Evolutionary conservation across 352 stramenopile species (phyloP), one percentile per base, ranked within the genome.

Genomic region (Pythium guiyangense): DNA sequence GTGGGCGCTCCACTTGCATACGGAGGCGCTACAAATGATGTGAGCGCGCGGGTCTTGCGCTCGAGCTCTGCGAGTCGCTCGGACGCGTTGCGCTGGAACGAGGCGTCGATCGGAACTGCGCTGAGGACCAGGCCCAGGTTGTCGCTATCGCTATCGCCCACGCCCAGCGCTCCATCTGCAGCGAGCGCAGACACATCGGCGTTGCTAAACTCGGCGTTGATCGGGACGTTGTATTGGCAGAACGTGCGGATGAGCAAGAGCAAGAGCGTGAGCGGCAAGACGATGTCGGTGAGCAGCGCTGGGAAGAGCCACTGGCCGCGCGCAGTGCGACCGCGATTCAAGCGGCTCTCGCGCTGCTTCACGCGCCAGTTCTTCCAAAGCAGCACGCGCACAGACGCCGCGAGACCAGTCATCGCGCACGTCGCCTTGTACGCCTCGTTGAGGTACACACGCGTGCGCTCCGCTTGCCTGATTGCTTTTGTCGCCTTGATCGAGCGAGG

Each of bases 321-420:
- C 27, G 62, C 70, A 25, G 60, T 47, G 40, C 77, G 72, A 0
- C 46, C 31, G 56, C 70, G 62, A 54, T 90, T 90, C n/a, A 90
- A 67, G 15, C 73, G 58, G 54, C 78, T 88, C 62, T 90, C 77
- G 62, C 80, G 83, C 74, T 90, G 84, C 69, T 91, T 91, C 17
- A 84, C 56, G 67, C 80, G 80, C 81, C 81, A 93, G 63, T 89
- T 87, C 67, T 91, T 93, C 77, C 79, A 87, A 42, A 91, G 76
- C 59, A 93, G 62, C 54, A 88, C 75, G 62, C 76, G 52, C 39
- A 73, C 52, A 4, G 66, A 71, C 26, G 57, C 50, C 15, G 39
- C 12, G 3, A 76, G 46, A 14, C 62, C 55, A 20, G 47, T 51
- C 61, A 73, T 63, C 25, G n/a, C n/a, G n/a, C n/a, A n/a, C n/a